Base-by-base conservation (phyloP, 2,329 filamentous ascomycete genomes). In the Verticillium dahliae region DNA sequence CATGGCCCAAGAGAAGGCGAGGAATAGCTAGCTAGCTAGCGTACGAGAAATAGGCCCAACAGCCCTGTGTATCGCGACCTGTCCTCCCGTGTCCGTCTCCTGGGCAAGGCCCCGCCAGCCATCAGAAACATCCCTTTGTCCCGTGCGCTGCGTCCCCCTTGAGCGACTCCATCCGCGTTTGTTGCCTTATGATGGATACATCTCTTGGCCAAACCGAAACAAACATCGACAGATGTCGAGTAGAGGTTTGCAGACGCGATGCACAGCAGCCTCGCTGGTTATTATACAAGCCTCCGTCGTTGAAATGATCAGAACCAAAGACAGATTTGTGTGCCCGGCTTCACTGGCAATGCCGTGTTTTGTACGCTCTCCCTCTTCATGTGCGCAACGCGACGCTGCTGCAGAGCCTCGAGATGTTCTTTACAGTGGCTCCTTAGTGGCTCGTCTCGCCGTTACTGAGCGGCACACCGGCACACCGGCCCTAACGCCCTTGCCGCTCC, bases 371-470 rank as follows among this genome's bases (percentile, higher is more conserved):
- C 79, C 59, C 80, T 78, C 69, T 78, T 78, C 65, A 76, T 71
- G 65, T 75, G 73, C 60, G 67, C 68, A 27, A 69, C 62, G 41
- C 33, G 58, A 57, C 71, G 72, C 61, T 73, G 73, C 65, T 74
- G 73, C 56, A 71, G 65, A 38, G 63, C 62, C 41, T 76, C 72
- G 13, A 77, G 67, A 50, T 80, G 78, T 60, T 81, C 79, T 60
- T 81, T 78, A 67, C 76, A 31, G 27, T 31, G 27, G 27, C 27
- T 31, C 27, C 27, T 31, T 31, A 80, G 52, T 70, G 71, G 66
- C 74, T 76, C 55, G 72, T 74, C 61, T 81, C 81, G 39, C 76
- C 76, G 57, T 85, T 82, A 67, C 81, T 83, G 15, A 78, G 70
- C 13, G 76, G 73, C 38, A 71, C 68, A 31, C 27, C 27, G 27